Evolutionary conservation across 495 filamentous ascomycete species (phyloP).

Genomic region (Tuber umbilicatum): DNA sequence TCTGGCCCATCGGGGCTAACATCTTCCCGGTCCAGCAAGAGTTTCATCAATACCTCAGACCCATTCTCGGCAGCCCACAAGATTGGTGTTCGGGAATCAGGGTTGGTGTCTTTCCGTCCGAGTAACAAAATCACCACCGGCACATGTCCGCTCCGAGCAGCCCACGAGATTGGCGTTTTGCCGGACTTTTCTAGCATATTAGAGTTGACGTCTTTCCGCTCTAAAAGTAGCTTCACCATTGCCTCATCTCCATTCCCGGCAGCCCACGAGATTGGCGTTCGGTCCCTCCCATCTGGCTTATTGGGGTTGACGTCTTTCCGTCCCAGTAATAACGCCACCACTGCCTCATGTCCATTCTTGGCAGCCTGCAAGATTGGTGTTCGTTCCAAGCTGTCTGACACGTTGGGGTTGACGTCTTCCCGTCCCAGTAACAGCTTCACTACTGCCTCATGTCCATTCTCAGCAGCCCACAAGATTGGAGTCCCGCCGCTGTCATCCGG

Average conservation of each 20-base stretch:
- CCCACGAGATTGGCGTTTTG: neutral
- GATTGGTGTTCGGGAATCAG: too few relatives aligned
- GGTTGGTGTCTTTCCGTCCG: too few relatives aligned
- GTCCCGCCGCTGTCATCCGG: too few relatives aligned
- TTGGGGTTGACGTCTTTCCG: neutral
- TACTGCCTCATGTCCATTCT: neutral
- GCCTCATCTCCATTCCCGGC: neutral
- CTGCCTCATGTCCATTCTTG: neutral
- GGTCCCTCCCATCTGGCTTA: too few relatives aligned
- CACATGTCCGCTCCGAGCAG: neutral
- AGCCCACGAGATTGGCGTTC: neutral
- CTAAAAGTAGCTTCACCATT: neutral
- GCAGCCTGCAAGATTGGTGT: neutral
- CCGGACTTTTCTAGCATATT: neutral
- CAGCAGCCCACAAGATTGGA: neutral
- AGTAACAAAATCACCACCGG: too few relatives aligned
- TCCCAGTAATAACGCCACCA: neutral
- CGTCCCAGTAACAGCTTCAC: neutral
- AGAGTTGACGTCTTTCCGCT: neutral
- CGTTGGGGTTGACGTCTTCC: neutral
- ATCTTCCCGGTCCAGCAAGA: too few relatives aligned
- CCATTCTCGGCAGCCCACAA: too few relatives aligned
- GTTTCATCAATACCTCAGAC: too few relatives aligned
- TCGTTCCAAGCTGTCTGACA: neutral
- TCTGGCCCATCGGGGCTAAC: too few relatives aligned